Percentiles rank a stretch among this genome's conserved stretches.
Conservation (phyloP, 306 rosid species). For the Sphenostylis stenocarpa region DNA sequence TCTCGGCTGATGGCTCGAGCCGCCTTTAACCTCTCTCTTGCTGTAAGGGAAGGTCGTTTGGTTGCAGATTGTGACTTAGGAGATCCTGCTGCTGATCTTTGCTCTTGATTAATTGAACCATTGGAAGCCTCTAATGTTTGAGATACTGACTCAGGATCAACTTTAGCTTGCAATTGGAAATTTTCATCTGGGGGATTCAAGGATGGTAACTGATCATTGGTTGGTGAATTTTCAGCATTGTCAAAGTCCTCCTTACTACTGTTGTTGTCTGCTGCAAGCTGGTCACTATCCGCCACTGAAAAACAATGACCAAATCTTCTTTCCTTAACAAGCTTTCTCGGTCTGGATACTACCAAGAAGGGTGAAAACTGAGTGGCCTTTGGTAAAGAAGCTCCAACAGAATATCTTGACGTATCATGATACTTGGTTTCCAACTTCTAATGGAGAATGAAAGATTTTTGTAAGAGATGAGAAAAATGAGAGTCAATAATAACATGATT, state of each 20-base stretch:
- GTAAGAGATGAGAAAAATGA: slow-evolving; percentile 31
- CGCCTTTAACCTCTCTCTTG: slow-evolving; percentile 83
- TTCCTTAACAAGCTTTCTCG: slow-evolving; percentile 48
- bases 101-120: slow-evolving; percentile 37
- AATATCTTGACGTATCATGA: slow-evolving; percentile 54
- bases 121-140: slow-evolving; percentile 50
- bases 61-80: slow-evolving; percentile 35
- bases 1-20: slow-evolving; percentile 70
- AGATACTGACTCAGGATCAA: slow-evolving; percentile 38
- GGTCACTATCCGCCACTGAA: slow-evolving; percentile 69
- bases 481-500: slow-evolving; percentile 21
- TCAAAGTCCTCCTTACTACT: slow-evolving; percentile 47
- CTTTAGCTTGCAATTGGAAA: slow-evolving; percentile 40
- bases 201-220: slow-evolving; percentile 35
- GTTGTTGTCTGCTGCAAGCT: slow-evolving; percentile 52
- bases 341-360: slow-evolving; percentile 32
- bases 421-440: slow-evolving; percentile 60
- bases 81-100: slow-evolving; percentile 39
- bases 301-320: slow-evolving; percentile 42
- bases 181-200: slow-evolving; percentile 31
- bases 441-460: slow-evolving; percentile 35
- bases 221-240: slow-evolving; percentile 39
- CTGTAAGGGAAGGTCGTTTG: slow-evolving; percentile 57
- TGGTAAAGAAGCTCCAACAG: slow-evolving; percentile 52
- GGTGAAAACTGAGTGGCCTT: slow-evolving; percentile 46